Base-by-base conservation (phyloP, 2,329 filamentous ascomycete genomes). In the Gliomastix tumulicola region DNA sequence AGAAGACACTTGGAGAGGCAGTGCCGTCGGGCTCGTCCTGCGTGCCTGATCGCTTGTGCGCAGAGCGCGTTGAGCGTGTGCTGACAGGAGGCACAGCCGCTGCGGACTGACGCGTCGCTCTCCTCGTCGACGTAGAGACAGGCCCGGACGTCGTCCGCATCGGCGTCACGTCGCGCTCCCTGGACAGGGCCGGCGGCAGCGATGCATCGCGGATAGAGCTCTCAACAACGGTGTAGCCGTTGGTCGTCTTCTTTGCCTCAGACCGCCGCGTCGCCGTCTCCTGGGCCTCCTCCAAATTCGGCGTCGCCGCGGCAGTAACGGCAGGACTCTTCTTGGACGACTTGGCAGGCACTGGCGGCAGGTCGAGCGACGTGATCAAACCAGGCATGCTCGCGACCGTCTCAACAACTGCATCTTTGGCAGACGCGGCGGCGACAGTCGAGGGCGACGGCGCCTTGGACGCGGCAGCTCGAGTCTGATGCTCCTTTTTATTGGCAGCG, bases 1-100 rank as follows among this genome's bases (percentile, higher is more conserved):
- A 68, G 36, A 66, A 62, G 13, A 66, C 56, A 13, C 67, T 67
- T 3, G 76, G 74, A 32, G 76, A 79, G 40, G 62, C 61, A 40
- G 65, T 59, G 33, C 67, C 63, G 37, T 79, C 74, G 13, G 66
- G 54, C 40, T 77, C 73, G 44, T 79, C 74, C 53, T 71, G 60
- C 20, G 68, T 58, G 25, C n/a, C 17, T 13, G 25, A 28, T 39
- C 73, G 62, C 65, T 77, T 79, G 49, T 60, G 61, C 16, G 68
- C 60, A 12, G 68, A 71, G 27, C 70, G 66, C 30, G 68, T 73
- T 33, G 66, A 58, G 34, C 69, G 60, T 33, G 54, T 60, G 43
- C 52, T 62, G 41, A 52, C 51, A 32, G 52, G 52, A 34, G 53
- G 45, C 37, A 35, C 35, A 7, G 30, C 19, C 15, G 43, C 57